Base-by-base conservation (phyloP, 78 protist genomes). In the Thecamonas trahens region DNA sequence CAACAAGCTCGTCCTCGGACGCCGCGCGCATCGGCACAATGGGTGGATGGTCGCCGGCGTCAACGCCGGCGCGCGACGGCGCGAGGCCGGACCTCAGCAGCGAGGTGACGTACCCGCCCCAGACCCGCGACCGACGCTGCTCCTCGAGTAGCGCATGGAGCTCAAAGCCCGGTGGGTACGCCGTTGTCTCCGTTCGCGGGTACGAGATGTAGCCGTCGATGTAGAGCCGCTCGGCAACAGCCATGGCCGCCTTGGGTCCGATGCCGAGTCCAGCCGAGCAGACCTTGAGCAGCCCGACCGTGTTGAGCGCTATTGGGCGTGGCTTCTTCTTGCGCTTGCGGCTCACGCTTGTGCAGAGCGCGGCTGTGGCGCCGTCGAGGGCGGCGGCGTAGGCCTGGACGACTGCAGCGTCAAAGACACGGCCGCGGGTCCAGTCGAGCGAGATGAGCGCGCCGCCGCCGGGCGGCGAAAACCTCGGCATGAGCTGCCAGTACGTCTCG, bases 1-100 rank as follows among this genome's bases (percentile, higher is more conserved):
- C 66, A 7, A 68, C 61, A 3, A 42, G 52, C 5, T 17, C 39
- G 8, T 6, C 4, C 49, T 34, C 74, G 9, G 39, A 5, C 18
- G 74, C 70, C 20, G 26, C 9, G 14, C 62, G 18, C 65, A 50
- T 55, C 20, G 92, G 92, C 8, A 72, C 60, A 77, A 87, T 77
- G 20, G 92, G 92, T 5, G 88, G 86, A 69, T 87, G 92, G 47
- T 82, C 92, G 24, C 92, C 92, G 0, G 20, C 61, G 31, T 77
- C 67, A 14, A 26, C 7, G 57, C 83, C 83, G n/a, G 15, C 63
- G n/a, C 26, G 62, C 11, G 69, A 59, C 32, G 13, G 15, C 28
- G 7, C 35, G 8, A 50, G 0, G 3, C 70, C 70, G 34, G 15
- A 28, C 47, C 0, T 60, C 22, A 47, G 29, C 28, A 62, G 67